Base-by-base conservation (phyloP, 2,329 filamentous ascomycete species). In the Paracamarosporium sp. region DNA sequence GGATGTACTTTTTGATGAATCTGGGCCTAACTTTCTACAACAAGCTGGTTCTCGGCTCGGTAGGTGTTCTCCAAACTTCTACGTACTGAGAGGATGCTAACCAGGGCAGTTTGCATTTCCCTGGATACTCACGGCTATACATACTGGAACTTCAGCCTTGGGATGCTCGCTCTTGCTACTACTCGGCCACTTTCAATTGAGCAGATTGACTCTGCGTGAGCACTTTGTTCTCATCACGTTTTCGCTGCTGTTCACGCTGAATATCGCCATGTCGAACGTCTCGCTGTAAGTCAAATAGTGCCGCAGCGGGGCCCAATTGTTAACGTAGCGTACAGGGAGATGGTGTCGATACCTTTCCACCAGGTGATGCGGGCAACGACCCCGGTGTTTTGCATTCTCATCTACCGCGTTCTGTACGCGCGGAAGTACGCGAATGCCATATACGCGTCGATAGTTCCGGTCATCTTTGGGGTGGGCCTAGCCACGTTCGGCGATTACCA, bases 261-360 rank as follows among this genome's bases (percentile, higher is more conserved):
- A 50, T 31, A 50, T 50, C 24, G 46, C 46, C 20, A 50, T 50
- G 46, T 50, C 46, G 31, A 50, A 50, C 17, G 46, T 50, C 22
- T 50, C 46, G 24, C 20, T 50, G 46, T 50, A 24, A 36, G 46
- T 38, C 20, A 27, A 20, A 17, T 22, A 22, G 20, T 25, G 20
- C 20, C 22, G 20, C 33, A 22, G 20, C 33, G 11, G n/a, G 20
- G 27, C 6, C 11, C 17, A 9, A 15, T n/a, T 17, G 8, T 31
- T 50, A 17, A 50, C 46, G 15, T 38, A 20, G 31, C 20, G 9
- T 25, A 31, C 31, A 50, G 46, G 13, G 46, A 50, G 12, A 50
- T 50, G 46, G 46, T 50, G 31, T 50, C 46, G 22, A 50, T 50
- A 25, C 46, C 46, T 15, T 50, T 50, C 46, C 46, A 50, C 33